Evolutionary conservation across 1,284 basidiomycete genomes (phyloP).

Genomic region (Coniferiporia weirii): DNA sequence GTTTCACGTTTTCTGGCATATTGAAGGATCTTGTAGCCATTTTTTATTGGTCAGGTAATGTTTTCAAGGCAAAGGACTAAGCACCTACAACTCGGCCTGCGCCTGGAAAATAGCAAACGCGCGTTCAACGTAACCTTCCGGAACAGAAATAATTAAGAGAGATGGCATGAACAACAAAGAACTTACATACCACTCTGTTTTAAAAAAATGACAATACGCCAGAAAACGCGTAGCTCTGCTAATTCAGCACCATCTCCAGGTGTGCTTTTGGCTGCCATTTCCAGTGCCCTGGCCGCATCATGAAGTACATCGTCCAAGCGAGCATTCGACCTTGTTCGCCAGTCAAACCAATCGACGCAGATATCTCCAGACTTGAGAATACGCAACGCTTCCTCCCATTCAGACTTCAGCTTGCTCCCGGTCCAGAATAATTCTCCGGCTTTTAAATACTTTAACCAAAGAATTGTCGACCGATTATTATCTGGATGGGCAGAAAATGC

Average conservation of each 20-base stretch:
- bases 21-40: constrained; percentile 45
- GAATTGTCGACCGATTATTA: constrained; percentile 42
- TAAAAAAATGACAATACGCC: constrained; percentile 64
- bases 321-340: constrained; percentile 48
- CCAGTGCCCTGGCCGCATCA: constrained; percentile 41
- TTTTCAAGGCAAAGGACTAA: background rate
- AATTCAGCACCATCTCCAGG: constrained; percentile 43
- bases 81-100: constrained; percentile 66
- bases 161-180: background rate
- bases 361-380: constrained; percentile 45
- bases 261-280: constrained; percentile 29
- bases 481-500: constrained; percentile 52
- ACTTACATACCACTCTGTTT: constrained; percentile 62
- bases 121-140: constrained; percentile 45
- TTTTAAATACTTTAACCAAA: constrained; percentile 61
- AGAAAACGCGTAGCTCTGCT: constrained; percentile 59
- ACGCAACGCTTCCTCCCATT: constrained; percentile 70
- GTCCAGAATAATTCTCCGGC: constrained; percentile 71
- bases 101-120: constrained; percentile 72
- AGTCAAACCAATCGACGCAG: constrained; percentile 74
- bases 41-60: constrained; percentile 6
- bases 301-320: constrained; percentile 49
- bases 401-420: constrained; percentile 43
- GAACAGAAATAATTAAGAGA: background rate
- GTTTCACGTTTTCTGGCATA: constrained; percentile 38